A percentile compares a stretch with the other conserved stretches of the same genome.
These are phyloP conservation scores for Phialemoniopsis sp. DNA, from an alignment of 2,329 filamentous ascomycete species.

Conservation along the genomic window DNA sequence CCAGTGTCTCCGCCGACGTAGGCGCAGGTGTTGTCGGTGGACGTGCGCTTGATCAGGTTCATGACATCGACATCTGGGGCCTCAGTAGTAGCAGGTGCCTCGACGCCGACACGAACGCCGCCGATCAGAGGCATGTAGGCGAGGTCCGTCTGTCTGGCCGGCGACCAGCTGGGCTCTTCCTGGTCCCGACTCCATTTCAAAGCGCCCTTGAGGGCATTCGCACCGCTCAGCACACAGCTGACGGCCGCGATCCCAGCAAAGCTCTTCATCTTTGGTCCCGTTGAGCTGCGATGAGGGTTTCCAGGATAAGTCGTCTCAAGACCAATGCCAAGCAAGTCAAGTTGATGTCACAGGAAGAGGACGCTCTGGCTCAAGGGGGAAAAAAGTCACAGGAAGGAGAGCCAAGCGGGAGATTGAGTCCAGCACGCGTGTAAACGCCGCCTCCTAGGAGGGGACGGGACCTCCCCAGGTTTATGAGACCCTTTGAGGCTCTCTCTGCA, in stretches of 20 bases:
- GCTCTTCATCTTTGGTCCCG: conserved; percentile 12
- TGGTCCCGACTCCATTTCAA: conserved; percentile 16
- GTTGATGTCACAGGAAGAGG: too few species aligned
- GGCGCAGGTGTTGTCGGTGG: conserved; percentile 22
- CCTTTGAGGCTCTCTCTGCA: too few species aligned
- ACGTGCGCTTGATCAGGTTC: conserved; percentile 14
- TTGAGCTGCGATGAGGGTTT: too few species aligned
- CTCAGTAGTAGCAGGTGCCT: conserved; percentile 12
- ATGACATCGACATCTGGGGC: conserved; percentile 4
- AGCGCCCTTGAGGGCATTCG: conserved; percentile 11
- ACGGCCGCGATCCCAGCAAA: conserved; percentile 12
- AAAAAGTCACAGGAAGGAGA: too few species aligned
- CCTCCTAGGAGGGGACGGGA: too few species aligned
- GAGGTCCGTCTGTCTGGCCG: conserved; percentile 17
- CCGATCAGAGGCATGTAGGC: conserved; percentile 13
- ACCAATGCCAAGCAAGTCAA: too few species aligned
- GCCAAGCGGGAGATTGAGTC: too few species aligned
- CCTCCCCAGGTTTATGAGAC: too few species aligned
- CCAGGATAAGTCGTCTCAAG: too few species aligned
- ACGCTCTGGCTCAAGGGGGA: too few species aligned
- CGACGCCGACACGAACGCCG: conserved; percentile 3
- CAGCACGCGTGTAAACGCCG: too few species aligned
- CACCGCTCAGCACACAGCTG: conserved; percentile 12
- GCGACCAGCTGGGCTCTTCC: conserved; percentile 15
- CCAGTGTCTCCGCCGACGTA: conserved; percentile 20